A percentile compares a stretch with the other conserved stretches of the same genome.
Evolutionary conservation across 1,139 yeast genomes (phyloP).

Genomic region (Debaryomyces singareniensis): DNA sequence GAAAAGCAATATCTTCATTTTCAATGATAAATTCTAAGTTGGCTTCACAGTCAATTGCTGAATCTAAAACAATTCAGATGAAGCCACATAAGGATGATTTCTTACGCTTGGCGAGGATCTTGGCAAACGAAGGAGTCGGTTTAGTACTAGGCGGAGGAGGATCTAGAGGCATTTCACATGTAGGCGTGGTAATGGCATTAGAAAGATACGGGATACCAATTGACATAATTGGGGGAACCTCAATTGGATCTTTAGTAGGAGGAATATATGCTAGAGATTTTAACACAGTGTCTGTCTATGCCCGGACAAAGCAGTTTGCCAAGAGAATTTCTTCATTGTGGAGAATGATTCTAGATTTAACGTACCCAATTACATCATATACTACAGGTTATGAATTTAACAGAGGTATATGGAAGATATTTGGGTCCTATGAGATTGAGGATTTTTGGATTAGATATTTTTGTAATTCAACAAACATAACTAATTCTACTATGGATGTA

Average conservation of each 20-base stretch:
- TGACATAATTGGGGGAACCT: conserved; percentile 92
- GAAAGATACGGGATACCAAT: conserved; percentile 92
- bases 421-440: conserved; percentile 88
- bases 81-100: conserved; percentile 73
- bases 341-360: conserved; percentile 78
- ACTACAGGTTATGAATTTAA: conserved; percentile 97
- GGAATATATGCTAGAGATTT: conserved; percentile 91
- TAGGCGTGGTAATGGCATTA: conserved; percentile 88
- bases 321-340: conserved; percentile 78
- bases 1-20: conserved; percentile 20
- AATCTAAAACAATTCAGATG: conserved; percentile 17
- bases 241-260: conserved; percentile 93
- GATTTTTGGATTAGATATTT: conserved; percentile 91
- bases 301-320: conserved; percentile 82
- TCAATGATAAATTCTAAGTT: conserved; percentile 15
- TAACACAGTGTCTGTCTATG: conserved; percentile 85
- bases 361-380: conserved; percentile 90
- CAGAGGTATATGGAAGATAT: conserved; percentile 92
- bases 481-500: conserved; percentile 91
- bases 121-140: conserved; percentile 92
- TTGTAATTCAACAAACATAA: conserved; percentile 92
- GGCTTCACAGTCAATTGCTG: conserved; percentile 6
- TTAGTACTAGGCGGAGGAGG: conserved; percentile 97
- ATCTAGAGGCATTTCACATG: conserved; percentile 88
- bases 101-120: conserved; percentile 76